Base-by-base conservation (phyloP, 768 basidiomycete species). In the Daedalea quercina region DNA sequence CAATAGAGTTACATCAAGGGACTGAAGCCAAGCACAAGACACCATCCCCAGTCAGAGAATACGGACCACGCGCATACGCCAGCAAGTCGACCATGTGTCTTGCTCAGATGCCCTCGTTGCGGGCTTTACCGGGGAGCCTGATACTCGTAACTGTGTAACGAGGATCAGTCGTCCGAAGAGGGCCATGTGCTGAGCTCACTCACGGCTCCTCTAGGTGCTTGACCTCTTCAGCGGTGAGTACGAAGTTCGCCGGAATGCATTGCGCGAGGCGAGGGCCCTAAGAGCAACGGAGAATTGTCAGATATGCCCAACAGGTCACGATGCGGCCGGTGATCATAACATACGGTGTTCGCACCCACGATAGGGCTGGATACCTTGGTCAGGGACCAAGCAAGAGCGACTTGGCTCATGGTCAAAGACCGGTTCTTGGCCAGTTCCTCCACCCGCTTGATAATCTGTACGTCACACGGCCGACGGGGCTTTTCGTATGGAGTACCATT, bases 141-240 rank as follows among this genome's bases (percentile, higher is more conserved):
- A 15, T 42, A 42, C 15, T 6, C 15, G 41, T 42, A 42, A 4
- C 41, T 42, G 22, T 11, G 11, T 6, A 31, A 31, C 6, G 28
- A 42, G 4, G 41, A 42, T n/a, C 41, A 31, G 28, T 6, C 41
- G 22, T n/a, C 41, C 3, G 41, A 42, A 4, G 8, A 8, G 15
- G 8, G 4, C 41, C 15, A 6, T 15, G 41, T 15, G 25, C 7
- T 9, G 6, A 25, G 8, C 9, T 9, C 3, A 57, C 57, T 37
- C 28, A 85, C 1, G 76, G 73, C 56, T 79, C 75, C 52, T 78
- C 76, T 24, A 87, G 72, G 51, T 72, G 73, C 64, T 77, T 72
- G 41, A 80, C 65, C 57, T 87, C 84, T 15, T 84, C 82, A 0
- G 70, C 67, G 0, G 75, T 75, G 42, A 86, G 69, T 48, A 70